Base-by-base conservation (phyloP, 495 filamentous ascomycete genomes). In the Hyaloscypha variabilis region DNA sequence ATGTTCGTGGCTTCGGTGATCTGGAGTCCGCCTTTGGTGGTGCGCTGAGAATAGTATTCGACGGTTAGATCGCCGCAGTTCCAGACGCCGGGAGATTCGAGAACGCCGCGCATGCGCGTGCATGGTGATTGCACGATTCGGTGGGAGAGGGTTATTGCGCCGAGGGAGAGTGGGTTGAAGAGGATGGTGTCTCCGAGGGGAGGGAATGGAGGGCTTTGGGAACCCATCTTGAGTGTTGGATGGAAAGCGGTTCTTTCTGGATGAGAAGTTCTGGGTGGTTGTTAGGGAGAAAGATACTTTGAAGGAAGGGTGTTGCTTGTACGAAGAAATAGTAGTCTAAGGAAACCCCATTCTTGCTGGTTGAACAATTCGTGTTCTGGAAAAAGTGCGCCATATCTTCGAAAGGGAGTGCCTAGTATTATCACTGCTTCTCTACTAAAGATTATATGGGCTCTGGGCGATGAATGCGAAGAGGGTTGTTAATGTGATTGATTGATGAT, bases 1-100 rank as follows among this genome's bases (percentile, higher is more conserved):
- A 91, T 86, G 64, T 86, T 79, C 17, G 88, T 87, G 2, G 79
- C 88, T 75, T 93, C 90, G 17, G 80, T 83, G 67, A 91, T 82
- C 56, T 88, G 71, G 5, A 89, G 79, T 24, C 86, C 86, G 0
- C 82, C 79, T 17, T 79, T 72, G 46, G 77, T 81, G 64, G 83
- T 83, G 49, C 88, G 82, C 67, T 90, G 88, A n/a, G 65, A 58
- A 76, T 90, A 90, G 79, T 90, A 89, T 52, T 83, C 78, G 3
- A 69, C 64, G 25, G 78, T 76, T 25, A 83, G 68, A 36, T 80
- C 75, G 24, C 75, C 75, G 13, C 81, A 81, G 17, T 82, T 79
- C 42, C 50, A 68, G 13, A 69, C 51, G 19, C 52, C 55, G 6
- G 56, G 51, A 36, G 80, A 77, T 23, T 78, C 74, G 30, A 67